Base-by-base conservation (phyloP, 1,284 basidiomycete genomes). In the Abortiporus biennis region DNA sequence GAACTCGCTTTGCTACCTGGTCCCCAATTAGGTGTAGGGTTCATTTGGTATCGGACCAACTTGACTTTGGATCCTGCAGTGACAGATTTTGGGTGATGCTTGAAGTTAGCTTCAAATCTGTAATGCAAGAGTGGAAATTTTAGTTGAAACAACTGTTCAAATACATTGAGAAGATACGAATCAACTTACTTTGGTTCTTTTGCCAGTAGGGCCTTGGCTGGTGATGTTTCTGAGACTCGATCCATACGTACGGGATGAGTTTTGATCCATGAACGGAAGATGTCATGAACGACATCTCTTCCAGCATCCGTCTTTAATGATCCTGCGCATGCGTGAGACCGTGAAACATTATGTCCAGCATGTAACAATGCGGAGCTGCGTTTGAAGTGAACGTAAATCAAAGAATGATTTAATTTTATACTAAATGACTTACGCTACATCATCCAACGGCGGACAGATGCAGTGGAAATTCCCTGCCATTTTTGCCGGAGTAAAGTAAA, bases 11-110 rank as follows among this genome's bases (percentile, higher is more conserved):
- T 80, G 40, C 71, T 71, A n/a, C 72, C 80, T 2, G 95, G 95
- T 0, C 95, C 95, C 95, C 95, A 99, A 58, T 96, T 79, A 2
- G 85, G 76, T 30, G 81, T 74, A 2, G 95, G 95, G 59, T 97
- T 98, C 53, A 80, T 74, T 64, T 96, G 95, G 65, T 98, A 98
- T 37, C 90, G 76, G 0, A 94, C 88, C 6, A 92, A 67, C 54
- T 90, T 90, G 40, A 85, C 70, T 43, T 78, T 76, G 11, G 75
- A 74, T 3, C 80, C 71, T 8, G 71, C 62, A 9, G 71, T 75
- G 8, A 78, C 68, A 0, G 80, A 76, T 4, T 76, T 68, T 0
- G 84, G 79, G 58, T 95, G 87, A 36, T 66, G 74, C 25, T 69
- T 74, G 56, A 96, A 91, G 58, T 87, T 80, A 31, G 89, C 79